phyloP scores from a whole-genome alignment of 1,284 basidiomycete species.

The Sanghuangporus baumii region DNA sequence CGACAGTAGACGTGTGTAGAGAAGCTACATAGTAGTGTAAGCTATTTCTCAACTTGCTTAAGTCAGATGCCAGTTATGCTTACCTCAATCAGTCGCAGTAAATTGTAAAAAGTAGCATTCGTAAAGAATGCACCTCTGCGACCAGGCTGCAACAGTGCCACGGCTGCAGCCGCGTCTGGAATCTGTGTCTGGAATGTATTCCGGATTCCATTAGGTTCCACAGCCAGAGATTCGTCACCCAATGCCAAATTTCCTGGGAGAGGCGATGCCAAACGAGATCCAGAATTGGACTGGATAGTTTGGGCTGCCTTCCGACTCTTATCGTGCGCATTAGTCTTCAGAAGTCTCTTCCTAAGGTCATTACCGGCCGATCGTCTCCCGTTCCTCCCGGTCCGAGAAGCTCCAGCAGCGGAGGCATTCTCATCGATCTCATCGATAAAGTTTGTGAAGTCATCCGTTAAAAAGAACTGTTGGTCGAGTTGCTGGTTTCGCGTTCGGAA shows the following conservation, averaged over 20 bases:
- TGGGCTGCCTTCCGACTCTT: constrained; percentile 57
- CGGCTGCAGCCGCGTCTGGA: constrained; percentile 16
- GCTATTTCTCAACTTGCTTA: neutral
- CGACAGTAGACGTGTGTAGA: constrained; percentile 79
- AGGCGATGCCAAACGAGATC: constrained; percentile 56
- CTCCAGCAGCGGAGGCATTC: constrained; percentile 35
- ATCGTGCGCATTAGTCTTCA: constrained; percentile 70
- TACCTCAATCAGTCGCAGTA: constrained; percentile 83
- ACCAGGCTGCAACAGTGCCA: constrained; percentile 21
- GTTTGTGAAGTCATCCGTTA: constrained; percentile 24
- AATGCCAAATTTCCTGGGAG: constrained; percentile 40
- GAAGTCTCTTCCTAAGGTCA: constrained; percentile 65
- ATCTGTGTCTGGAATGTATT: constrained; percentile 19
- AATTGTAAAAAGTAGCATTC: constrained; percentile 84
- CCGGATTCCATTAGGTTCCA: constrained; percentile 21
- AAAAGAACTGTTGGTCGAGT: constrained; percentile 7
- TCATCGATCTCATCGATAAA: constrained; percentile 40
- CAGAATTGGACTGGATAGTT: constrained; percentile 29
- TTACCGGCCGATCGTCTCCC: constrained; percentile 38
- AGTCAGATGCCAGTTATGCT: constrained; percentile 21
- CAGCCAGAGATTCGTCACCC: constrained; percentile 27
- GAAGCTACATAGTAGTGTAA: constrained; percentile 43
- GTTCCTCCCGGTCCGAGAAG: constrained; percentile 35
- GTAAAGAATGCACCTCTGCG: constrained; percentile 73
- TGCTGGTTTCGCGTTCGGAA: constrained; percentile 38